These are phyloP conservation scores for Amanita jacksonii DNA, from an alignment of 768 basidiomycete genomes.

Conservation along the genomic window DNA sequence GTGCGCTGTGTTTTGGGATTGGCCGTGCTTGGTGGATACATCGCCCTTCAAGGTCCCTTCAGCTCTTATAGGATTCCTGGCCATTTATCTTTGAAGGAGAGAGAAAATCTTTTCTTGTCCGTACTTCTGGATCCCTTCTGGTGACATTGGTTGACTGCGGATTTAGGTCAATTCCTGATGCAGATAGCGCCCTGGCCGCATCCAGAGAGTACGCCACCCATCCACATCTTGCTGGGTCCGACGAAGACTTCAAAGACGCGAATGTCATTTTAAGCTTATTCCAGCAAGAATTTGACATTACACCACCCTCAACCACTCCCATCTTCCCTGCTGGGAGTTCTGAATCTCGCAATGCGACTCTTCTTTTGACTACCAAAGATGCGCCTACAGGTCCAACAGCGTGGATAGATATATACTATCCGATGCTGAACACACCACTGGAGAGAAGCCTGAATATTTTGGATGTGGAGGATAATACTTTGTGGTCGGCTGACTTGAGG, in stretches of 20 bases:
- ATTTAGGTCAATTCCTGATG: slow-evolving; percentile 41
- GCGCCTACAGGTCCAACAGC: slow-evolving; percentile 43
- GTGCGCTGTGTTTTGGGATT: not conserved
- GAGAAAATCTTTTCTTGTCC: slow-evolving; percentile 19
- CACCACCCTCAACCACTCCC: slow-evolving; percentile 32
- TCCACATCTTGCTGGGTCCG: slow-evolving; percentile 65
- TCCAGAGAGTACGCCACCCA: slow-evolving; percentile 54
- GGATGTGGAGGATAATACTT: slow-evolving; percentile 37
- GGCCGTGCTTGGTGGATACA: not conserved
- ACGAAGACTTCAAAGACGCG: slow-evolving; percentile 53
- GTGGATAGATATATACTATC: slow-evolving; percentile 87
- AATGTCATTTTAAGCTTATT: slow-evolving; percentile 58
- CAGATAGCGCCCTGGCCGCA: slow-evolving; percentile 45
- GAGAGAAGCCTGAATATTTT: slow-evolving; percentile 62
- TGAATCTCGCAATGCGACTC: slow-evolving; percentile 59
- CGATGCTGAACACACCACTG: slow-evolving; percentile 72
- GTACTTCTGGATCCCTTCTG: slow-evolving; percentile 2
- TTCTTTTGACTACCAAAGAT: slow-evolving; percentile 35
- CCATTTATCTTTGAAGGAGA: slow-evolving; percentile 13
- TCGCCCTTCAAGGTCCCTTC: not conserved
- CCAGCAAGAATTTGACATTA: slow-evolving; percentile 52
- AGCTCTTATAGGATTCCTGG: not conserved
- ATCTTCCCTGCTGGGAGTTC: slow-evolving; percentile 64
- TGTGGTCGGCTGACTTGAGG: slow-evolving; percentile 65
- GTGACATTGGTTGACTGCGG: not conserved